Percentiles rank a stretch among this genome's conserved stretches.
Conservation (phyloP, 108 stramenopile species). For the Mediolabrus comicus region DNA sequence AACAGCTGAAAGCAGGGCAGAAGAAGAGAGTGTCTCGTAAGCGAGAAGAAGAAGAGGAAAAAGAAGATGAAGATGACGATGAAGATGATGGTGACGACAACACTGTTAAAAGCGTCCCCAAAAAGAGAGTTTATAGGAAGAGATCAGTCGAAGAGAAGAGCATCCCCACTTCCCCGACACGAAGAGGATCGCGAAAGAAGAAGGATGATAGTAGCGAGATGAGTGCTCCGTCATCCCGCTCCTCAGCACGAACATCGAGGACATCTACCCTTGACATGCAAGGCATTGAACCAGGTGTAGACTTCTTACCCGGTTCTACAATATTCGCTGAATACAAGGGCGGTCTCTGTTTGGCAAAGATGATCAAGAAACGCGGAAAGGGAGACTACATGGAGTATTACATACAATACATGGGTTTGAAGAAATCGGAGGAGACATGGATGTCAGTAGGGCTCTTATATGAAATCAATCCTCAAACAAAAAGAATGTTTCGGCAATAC, state of each 20-base stretch:
- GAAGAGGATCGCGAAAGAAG: slow-evolving; percentile 21
- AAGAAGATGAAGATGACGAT: slow-evolving; percentile 11
- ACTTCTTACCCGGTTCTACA: slow-evolving; percentile 53
- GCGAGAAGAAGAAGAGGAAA: slow-evolving; percentile 14
- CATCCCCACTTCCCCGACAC: slow-evolving; percentile 10
- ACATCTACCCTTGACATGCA: slow-evolving; percentile 22
- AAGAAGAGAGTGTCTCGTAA: not conserved
- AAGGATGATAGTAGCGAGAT: slow-evolving; percentile 15
- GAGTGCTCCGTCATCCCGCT: not conserved
- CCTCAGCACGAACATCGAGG: slow-evolving; percentile 3
- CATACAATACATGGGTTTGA: slow-evolving; percentile 43
- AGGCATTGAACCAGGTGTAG: slow-evolving; percentile 44
- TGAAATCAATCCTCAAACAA: slow-evolving; percentile 58
- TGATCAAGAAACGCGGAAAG: slow-evolving; percentile 52
- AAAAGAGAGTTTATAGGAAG: slow-evolving; percentile 6
- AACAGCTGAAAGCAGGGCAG: slow-evolving; percentile 19
- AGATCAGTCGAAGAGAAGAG: not conserved
- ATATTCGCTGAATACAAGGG: slow-evolving; percentile 44
- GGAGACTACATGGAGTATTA: slow-evolving; percentile 51
- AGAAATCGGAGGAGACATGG: slow-evolving; percentile 37
- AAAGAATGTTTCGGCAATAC: slow-evolving; percentile 33
- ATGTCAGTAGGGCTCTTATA: slow-evolving; percentile 36
- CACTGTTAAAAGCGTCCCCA: not conserved
- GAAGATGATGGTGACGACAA: not conserved
- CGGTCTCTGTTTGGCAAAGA: slow-evolving; percentile 40